phyloP scores from a whole-genome alignment of 306 rosid species.

The Inga oerstediana region DNA sequence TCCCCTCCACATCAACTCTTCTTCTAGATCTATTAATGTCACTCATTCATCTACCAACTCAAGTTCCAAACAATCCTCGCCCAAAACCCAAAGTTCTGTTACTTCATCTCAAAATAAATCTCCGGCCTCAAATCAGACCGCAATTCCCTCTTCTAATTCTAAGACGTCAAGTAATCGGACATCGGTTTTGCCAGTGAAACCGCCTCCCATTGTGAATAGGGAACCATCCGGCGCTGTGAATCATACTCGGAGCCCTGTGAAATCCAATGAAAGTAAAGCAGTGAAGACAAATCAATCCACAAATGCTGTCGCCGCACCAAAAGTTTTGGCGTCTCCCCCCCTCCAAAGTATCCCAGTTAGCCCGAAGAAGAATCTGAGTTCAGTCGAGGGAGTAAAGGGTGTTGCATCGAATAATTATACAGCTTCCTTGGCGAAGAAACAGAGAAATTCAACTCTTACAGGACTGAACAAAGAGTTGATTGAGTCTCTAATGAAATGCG shows the following conservation, averaged over 20 bases:
- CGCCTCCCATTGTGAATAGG: slow-evolving; percentile 27
- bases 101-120: slow-evolving; percentile 24
- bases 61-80: slow-evolving; percentile 17
- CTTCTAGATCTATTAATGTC: slow-evolving; percentile 59
- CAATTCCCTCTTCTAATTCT: slow-evolving; percentile 8
- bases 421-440: slow-evolving; percentile 48
- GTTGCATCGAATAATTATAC: slow-evolving; percentile 41
- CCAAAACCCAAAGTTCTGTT: slow-evolving; percentile 4
- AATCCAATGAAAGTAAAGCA: slow-evolving; percentile 21
- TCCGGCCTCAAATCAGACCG: slow-evolving; percentile 34
- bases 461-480: slow-evolving; percentile 41
- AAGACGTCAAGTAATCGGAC: not conserved
- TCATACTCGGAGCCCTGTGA: slow-evolving; percentile 25
- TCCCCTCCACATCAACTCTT: slow-evolving; percentile 30
- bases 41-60: slow-evolving; percentile 38
- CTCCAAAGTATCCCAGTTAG: slow-evolving; percentile 15
- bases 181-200: slow-evolving; percentile 11
- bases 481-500: slow-evolving; percentile 72
- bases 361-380: slow-evolving; percentile 34
- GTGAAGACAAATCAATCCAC: slow-evolving; percentile 45
- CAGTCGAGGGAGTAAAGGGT: slow-evolving; percentile 32
- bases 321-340: slow-evolving; percentile 16
- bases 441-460: slow-evolving; percentile 33
- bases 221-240: slow-evolving; percentile 29
- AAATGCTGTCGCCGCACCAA: slow-evolving; percentile 1